These are phyloP conservation scores for Sporisorium sorghi DNA, from an alignment of 1,284 basidiomycete species.

Conservation along the genomic window DNA sequence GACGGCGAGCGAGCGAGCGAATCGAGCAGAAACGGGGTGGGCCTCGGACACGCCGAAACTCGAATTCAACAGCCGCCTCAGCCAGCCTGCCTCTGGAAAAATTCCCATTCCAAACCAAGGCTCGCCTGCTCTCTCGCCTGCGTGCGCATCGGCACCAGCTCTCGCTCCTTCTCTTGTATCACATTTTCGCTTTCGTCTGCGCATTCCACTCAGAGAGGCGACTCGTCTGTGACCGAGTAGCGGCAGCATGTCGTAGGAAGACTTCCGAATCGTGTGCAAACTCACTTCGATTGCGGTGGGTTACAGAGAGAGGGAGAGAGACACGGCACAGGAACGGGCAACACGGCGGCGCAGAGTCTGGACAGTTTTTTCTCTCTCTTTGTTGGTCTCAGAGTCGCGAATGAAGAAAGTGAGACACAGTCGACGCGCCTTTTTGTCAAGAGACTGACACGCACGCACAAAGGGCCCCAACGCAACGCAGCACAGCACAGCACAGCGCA, in stretches of 20 bases:
- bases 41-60: conserved; percentile 5
- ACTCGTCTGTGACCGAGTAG: too few relatives aligned
- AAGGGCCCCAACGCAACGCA: not conserved
- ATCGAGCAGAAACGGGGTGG: not conserved
- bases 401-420: too few relatives aligned
- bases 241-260: not conserved
- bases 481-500: not conserved
- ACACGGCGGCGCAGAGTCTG: not conserved
- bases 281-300: not conserved
- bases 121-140: not conserved
- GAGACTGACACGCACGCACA: not conserved
- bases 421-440: too few relatives aligned
- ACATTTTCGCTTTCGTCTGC: not conserved
- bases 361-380: not conserved
- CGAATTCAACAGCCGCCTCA: not conserved
- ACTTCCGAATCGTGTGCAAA: not conserved
- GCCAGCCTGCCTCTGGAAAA: not conserved
- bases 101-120: not conserved
- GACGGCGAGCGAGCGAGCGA: not conserved
- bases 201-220: not conserved
- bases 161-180: not conserved
- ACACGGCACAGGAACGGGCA: not conserved
- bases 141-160: not conserved
- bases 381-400: conserved; percentile 7
- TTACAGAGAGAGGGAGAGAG: not conserved